Base-by-base conservation (phyloP, 345 rosid genomes). In the Eucalyptus cloeziana region DNA sequence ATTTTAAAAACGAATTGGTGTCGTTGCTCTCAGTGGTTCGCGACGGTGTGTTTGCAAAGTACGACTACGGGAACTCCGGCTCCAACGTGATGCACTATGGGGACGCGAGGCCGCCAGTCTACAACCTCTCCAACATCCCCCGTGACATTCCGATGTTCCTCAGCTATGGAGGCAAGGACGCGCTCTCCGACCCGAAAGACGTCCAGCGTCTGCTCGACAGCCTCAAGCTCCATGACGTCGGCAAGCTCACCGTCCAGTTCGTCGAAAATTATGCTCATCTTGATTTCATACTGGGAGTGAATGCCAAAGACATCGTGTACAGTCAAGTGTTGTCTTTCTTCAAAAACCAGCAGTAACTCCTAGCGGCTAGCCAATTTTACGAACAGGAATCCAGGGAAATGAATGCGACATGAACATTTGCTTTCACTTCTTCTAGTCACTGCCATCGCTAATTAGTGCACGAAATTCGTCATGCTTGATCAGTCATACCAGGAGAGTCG, bases 271-370 rank as follows among this genome's bases (percentile, higher is more conserved):
- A 95, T 86, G 98, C 95, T 87, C 99, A 98, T 90, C 96, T 94
- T 4, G 99, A 98, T 93, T 98, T 97, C 95, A 90, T 98, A 24
- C 95, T 97, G 99, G 99, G 93, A 9, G 90, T 93, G 24, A 96
- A 91, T 88, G 99, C 99, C 85, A 96, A 96, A 86, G 99, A 95
- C 89, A 43, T 95, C 79, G 97, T 98, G 88, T 98, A 94, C 85
- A 94, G 92, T 86, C 91, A 93, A 91, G 92, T 97, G 24, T 88
- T 89, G 69, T 86, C 96, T 3, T 96, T 97, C 92, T 95, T 98
- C 44, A 87, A 30, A 81, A 80, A 83, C 67, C 87, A 31, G 50
- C 49, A 3, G 27, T 51, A 45, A 52, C 13, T 30, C 37, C 37
- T 7, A n/a, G 71, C 37, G 37, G 31, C 37, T 7, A 3, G 37